Percentiles rank a stretch among this genome's conserved stretches.
These are phyloP conservation scores for Nyctanthes arbortristis DNA, from an alignment of 257 asterid genomes.

Conservation along the genomic window DNA sequence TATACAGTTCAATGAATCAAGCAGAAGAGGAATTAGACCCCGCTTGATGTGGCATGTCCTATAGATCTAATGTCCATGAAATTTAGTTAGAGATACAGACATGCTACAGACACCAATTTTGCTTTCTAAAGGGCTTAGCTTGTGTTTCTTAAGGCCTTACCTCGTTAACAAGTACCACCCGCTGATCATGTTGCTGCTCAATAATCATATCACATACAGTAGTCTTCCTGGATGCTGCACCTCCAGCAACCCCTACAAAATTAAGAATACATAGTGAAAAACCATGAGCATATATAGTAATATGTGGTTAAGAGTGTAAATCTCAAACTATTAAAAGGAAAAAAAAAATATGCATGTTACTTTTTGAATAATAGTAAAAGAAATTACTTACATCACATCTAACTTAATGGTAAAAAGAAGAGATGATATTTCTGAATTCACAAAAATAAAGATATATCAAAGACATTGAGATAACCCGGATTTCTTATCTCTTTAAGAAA, in stretches of 20 bases:
- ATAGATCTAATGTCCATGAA: neutral
- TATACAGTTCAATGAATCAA: neutral
- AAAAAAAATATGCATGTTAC: neutral
- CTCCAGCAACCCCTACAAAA: conserved; percentile 92
- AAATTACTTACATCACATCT: conserved; percentile 7
- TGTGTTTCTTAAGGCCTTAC: conserved; percentile 28
- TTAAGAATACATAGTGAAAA: conserved; percentile 18
- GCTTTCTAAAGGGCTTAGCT: neutral
- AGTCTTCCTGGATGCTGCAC: conserved; percentile 99
- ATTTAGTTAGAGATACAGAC: neutral
- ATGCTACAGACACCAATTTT: neutral
- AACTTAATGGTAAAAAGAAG: neutral
- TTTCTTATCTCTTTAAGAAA: neutral
- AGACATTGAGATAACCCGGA: conserved; percentile 9
- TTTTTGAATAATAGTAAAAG: neutral
- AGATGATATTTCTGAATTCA: neutral
- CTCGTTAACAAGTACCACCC: conserved; percentile 98
- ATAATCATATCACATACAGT: conserved; percentile 98
- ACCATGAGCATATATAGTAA: no score
- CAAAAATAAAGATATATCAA: conserved; percentile 6
- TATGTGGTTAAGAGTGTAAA: conserved; percentile 20
- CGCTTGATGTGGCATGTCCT: neutral
- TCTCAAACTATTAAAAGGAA: conserved; percentile 8
- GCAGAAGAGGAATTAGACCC: neutral
- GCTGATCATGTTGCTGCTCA: conserved; percentile 96